Evolutionary conservation across 306 rosid species (phyloP), one percentile per base, ranked within the genome.

Genomic region (Herpetospermum pedunculosum): DNA sequence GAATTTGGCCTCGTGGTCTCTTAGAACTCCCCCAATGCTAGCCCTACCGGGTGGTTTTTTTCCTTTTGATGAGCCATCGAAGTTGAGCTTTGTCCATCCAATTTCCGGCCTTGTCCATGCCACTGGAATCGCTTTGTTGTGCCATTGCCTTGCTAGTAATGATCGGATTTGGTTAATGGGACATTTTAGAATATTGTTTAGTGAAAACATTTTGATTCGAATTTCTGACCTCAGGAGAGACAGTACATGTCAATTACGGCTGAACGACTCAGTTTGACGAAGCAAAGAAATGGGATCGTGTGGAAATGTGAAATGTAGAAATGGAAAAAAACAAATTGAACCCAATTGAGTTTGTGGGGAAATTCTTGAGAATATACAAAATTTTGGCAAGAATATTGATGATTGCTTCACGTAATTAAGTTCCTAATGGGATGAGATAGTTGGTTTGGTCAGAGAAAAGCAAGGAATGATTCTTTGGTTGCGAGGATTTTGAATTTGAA

Each of bases 1-100:
- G 68, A 90, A 92, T 28, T 92, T 88, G 30, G 96, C 96, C 18
- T 89, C 79, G 41, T 92, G 83, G 69, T 88, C 87, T 44, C 97
- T 32, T 0, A 89, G 62, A 3, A 89, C 82, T 5, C 92, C 97
- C 46, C 97, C 94, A 40, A 89, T 88, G 83, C 90, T 88, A 0
- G 89, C 87, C 67, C 68, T 78, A 8, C 92, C 72, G 1, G 72
- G 52, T 14, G 21, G 81, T 16, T 50, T 76, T 71, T 14, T 65
- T 0, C 85, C 79, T 30, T 78, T 88, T 37, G 83, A 89, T 0
- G 97, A 92, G 1, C 96, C 96, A 43, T 89, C 93, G 46, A 89
- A 89, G 40, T 92, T 89, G 60, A 92, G 79, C 38, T 86, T 92
- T 12, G 86, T 85, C 85, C 93, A 87, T 25, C 97, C 96, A 1